phyloP scores from a whole-genome alignment of 164 flowering plant species.

The Berberis thunbergii region DNA sequence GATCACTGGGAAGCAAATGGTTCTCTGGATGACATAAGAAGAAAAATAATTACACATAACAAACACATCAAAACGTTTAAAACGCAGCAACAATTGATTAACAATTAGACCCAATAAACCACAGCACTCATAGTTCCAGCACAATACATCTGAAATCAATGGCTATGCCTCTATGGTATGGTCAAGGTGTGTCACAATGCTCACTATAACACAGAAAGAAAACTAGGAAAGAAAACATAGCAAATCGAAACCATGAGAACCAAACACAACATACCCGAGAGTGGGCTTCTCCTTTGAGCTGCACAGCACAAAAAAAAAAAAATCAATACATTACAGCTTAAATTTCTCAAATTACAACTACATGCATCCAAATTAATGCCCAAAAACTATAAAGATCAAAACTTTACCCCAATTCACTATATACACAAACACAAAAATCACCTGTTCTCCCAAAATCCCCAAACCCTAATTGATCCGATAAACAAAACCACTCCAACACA shows the following conservation, averaged over 20 bases:
- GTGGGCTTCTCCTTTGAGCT: conserved; percentile 99
- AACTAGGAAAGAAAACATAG: no score
- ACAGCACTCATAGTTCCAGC: no score
- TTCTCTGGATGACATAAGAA: no score
- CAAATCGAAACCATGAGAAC: neutral
- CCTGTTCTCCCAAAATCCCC: neutral
- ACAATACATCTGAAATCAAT: no score
- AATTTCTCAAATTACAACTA: neutral
- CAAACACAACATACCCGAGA: conserved; percentile 60
- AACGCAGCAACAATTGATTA: no score
- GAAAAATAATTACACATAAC: no score
- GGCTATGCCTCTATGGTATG: no score
- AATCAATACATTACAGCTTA: neutral
- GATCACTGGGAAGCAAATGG: no score
- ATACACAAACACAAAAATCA: neutral
- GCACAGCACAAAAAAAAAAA: conserved; percentile 18
- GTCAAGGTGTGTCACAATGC: no score
- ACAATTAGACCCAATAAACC: no score
- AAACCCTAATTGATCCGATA: neutral
- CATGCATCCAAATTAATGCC: neutral
- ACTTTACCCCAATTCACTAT: neutral
- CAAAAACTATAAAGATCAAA: neutral
- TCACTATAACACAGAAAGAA: no score
- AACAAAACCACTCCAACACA: neutral
- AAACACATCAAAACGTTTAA: no score